A percentile compares a stretch with the other conserved stretches of the same genome.
Evolutionary conservation across 148 eudicot species (phyloP).

Genomic region (Amaranthus hypochondriacus): DNA sequence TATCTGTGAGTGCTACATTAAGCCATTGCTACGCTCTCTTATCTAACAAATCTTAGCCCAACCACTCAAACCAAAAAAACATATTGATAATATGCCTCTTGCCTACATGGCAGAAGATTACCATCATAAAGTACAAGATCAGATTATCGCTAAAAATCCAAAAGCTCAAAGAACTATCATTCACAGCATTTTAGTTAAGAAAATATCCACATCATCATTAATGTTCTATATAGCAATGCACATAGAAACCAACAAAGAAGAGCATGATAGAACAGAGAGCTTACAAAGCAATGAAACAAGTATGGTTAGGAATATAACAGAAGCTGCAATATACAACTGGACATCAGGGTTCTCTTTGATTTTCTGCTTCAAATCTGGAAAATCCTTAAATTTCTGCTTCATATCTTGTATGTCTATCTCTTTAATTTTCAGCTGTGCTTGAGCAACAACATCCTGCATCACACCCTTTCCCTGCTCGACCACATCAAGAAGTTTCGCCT

Average conservation of each 20-base stretch:
- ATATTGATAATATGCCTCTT: neutral
- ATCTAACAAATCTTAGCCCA: neutral
- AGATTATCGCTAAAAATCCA: neutral
- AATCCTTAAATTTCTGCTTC: neutral
- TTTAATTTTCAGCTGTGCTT: constrained; percentile 27
- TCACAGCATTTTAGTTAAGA: neutral
- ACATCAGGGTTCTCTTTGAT: constrained; percentile 33
- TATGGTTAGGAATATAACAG: constrained; percentile 32
- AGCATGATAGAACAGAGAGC: neutral
- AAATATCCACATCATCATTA: neutral
- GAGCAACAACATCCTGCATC: constrained; percentile 23
- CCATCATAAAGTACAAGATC: constrained; percentile 3
- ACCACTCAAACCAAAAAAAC: neutral
- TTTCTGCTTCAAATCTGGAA: constrained; percentile 10
- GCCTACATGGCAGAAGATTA: neutral
- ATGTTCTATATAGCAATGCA: neutral
- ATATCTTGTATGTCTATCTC: constrained; percentile 20
- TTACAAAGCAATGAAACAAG: constrained; percentile 37
- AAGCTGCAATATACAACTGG: constrained; percentile 41
- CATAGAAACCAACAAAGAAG: neutral
- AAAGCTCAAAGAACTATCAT: neutral
- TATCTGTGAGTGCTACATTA: too few relatives aligned
- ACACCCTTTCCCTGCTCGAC: constrained; percentile 21
- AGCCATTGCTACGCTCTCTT: too few relatives aligned
- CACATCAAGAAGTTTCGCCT: constrained; percentile 17